Evolutionary conservation across 163 green algal genomes (phyloP).

Genomic region (Smithsoniella earleae): DNA sequence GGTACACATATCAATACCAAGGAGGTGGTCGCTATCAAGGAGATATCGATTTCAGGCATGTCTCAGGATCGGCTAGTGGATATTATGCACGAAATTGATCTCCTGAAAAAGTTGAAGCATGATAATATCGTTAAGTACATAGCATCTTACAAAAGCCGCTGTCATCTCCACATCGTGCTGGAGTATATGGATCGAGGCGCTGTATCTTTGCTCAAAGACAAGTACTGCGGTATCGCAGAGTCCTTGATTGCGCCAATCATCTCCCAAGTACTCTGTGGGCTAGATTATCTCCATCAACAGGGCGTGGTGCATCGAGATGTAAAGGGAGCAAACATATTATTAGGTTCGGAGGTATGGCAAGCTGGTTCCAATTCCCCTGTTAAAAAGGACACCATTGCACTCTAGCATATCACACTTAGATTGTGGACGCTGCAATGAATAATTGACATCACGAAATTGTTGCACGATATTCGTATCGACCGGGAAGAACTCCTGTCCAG

Average conservation of each 20-base stretch:
- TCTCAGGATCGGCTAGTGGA: constrained; percentile 56
- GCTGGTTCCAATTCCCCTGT: neutral
- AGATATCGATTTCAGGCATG: constrained; percentile 74
- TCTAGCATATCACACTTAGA: neutral
- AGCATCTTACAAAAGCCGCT: constrained; percentile 79
- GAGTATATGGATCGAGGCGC: constrained; percentile 89
- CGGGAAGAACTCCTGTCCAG: neutral
- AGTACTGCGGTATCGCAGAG: constrained; percentile 77
- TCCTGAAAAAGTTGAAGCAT: constrained; percentile 87
- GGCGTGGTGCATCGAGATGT: constrained; percentile 86
- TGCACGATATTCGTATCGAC: neutral
- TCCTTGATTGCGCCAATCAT: constrained; percentile 76
- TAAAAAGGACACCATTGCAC: neutral
- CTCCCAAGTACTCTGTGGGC: constrained; percentile 64
- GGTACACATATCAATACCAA: constrained; percentile 74
- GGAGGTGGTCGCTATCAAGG: constrained; percentile 89
- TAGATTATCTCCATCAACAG: constrained; percentile 81
- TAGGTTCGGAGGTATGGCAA: constrained; percentile 65
- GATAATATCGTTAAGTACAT: constrained; percentile 96
- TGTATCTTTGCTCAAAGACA: constrained; percentile 57
- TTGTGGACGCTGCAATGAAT: neutral
- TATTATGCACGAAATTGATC: constrained; percentile 85
- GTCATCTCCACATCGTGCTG: constrained; percentile 92
- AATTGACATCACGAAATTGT: neutral
- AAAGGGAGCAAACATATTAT: constrained; percentile 92